phyloP scores from a whole-genome alignment of 805 yeast genomes.

The Saccharomycopsis malanga region DNA sequence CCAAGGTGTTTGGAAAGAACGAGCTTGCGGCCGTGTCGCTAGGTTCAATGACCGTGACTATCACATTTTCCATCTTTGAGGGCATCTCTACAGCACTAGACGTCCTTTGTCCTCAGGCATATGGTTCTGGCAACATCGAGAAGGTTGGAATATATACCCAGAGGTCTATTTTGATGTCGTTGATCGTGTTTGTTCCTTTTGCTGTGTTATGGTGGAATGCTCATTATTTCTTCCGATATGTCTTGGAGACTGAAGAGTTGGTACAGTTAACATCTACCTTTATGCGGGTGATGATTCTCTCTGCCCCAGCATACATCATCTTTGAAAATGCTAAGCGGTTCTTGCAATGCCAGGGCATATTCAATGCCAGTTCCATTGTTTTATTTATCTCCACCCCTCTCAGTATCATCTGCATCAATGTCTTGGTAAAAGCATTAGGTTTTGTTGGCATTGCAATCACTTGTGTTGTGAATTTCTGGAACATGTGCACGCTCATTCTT shows the following conservation, averaged over 20 bases:
- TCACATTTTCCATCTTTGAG: conserved; percentile 72
- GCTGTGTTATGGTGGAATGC: conserved; percentile 59
- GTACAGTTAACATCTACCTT: conserved; percentile 51
- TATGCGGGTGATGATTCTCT: conserved; percentile 51
- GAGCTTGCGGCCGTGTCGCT: conserved; percentile 80
- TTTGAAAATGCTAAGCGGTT: conserved; percentile 80
- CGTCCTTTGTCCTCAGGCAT: conserved; percentile 80
- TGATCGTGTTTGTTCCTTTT: conserved; percentile 45
- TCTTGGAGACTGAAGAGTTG: conserved; percentile 51
- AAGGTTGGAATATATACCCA: conserved; percentile 72
- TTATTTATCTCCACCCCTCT: conserved; percentile 51
- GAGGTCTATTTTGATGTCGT: conserved; percentile 59
- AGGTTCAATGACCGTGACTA: conserved; percentile 78
- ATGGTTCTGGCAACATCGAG: conserved; percentile 63
- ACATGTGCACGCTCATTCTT: conserved; percentile 40
- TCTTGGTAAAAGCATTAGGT: conserved; percentile 58
- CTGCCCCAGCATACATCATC: conserved; percentile 70
- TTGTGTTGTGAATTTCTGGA: conserved; percentile 48
- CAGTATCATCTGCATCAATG: conserved; percentile 45
- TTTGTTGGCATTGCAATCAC: conserved; percentile 62
- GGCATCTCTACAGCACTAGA: conserved; percentile 80
- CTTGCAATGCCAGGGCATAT: conserved; percentile 80
- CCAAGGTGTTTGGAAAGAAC: conserved; percentile 64
- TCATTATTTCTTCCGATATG: conserved; percentile 33
- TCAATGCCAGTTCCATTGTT: conserved; percentile 75